Evolutionary conservation across 768 basidiomycete genomes (phyloP).

Genomic region (Pleurotus tuoliensis): DNA sequence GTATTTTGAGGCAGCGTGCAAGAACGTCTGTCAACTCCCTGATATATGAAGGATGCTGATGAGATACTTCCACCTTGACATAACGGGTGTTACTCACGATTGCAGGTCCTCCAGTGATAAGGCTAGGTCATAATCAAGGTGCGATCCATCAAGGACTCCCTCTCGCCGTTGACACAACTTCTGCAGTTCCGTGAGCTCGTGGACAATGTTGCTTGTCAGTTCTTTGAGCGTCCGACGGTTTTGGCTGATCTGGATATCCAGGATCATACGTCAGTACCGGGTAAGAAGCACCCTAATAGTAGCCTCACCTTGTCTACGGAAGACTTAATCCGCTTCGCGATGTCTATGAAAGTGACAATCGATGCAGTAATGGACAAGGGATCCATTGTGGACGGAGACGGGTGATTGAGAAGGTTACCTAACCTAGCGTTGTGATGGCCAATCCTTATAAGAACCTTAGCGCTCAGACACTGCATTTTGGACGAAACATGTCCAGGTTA

Average conservation of each 20-base stretch:
- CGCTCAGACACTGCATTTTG: not conserved
- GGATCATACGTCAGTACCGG: not conserved
- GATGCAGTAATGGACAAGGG: conserved; percentile 1
- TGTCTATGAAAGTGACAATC: conserved; percentile 4
- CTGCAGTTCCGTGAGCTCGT: not conserved
- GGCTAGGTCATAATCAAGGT: not conserved
- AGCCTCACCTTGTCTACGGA: conserved; percentile 5
- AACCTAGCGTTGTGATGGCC: not conserved
- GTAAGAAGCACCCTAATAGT: not conserved
- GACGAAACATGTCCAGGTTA: no score
- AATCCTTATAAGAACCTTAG: not conserved
- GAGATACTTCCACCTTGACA: not conserved
- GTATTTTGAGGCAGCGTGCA: not conserved
- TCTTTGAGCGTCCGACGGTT: conserved; percentile 4
- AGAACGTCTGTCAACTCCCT: conserved; percentile 1
- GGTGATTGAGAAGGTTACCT: not conserved
- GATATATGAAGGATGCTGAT: not conserved
- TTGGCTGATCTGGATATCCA: not conserved
- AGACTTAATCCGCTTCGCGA: conserved; percentile 3
- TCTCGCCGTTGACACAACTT: conserved; percentile 1
- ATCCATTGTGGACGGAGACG: not conserved
- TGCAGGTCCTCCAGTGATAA: not conserved
- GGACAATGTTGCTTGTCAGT: not conserved
- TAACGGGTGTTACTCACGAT: not conserved
- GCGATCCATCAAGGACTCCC: not conserved